These are phyloP conservation scores for Backusella macrospora DNA, from an alignment of 192 early-diverging fungal species.

Conservation along the genomic window DNA sequence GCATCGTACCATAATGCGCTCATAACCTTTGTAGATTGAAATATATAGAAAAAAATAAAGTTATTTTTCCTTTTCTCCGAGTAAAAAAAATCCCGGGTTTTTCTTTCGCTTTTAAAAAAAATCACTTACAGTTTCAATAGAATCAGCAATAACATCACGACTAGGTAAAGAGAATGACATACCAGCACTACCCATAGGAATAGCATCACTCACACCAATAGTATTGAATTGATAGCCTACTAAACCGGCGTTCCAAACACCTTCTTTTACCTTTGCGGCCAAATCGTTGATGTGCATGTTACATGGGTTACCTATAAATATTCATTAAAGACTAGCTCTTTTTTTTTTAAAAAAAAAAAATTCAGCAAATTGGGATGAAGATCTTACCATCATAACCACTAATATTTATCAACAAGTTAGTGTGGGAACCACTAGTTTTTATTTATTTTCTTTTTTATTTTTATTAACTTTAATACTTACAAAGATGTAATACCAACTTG, in stretches of 20 bases:
- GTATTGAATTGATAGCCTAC: constrained; percentile 97
- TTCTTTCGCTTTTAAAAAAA: neutral
- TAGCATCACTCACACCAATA: constrained; percentile 96
- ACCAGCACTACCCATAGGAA: constrained; percentile 92
- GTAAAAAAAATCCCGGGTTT: neutral
- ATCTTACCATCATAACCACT: constrained; percentile 79
- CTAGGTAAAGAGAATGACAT: constrained; percentile 96
- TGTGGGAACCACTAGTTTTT: too few relatives aligned
- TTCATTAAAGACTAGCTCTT: neutral
- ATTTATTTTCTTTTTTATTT: too few relatives aligned
- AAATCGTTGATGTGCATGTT: constrained; percentile 98
- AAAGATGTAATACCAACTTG: constrained; percentile 97
- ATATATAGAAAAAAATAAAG: neutral
- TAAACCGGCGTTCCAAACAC: constrained; percentile 85
- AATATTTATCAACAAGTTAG: neutral
- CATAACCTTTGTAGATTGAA: constrained; percentile 69
- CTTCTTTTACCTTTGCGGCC: constrained; percentile 85
- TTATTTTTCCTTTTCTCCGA: constrained; percentile 7
- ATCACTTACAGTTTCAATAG: constrained; percentile 88
- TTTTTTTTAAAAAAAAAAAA: neutral
- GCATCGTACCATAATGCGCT: constrained; percentile 96
- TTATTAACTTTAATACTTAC: constrained; percentile 48
- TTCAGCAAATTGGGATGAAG: neutral
- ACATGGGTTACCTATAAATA: constrained; percentile 90
- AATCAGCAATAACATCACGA: constrained; percentile 98